phyloP scores from a whole-genome alignment of 2,329 filamentous ascomycete species.

The Monilinia aucupariae region DNA sequence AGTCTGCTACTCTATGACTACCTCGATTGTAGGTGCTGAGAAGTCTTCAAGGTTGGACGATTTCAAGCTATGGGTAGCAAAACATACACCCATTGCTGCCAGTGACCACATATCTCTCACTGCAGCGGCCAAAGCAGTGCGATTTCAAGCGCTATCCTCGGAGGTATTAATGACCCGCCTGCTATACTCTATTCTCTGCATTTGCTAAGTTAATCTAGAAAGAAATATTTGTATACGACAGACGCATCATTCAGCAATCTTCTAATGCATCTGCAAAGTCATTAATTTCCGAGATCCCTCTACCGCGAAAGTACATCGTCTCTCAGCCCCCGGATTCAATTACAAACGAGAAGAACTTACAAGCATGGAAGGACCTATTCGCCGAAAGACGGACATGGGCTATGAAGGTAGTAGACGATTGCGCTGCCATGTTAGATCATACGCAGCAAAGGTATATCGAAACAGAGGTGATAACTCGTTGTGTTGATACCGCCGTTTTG shows the following conservation, averaged over 20 bases:
- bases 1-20: conserved; percentile 34
- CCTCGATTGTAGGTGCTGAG: conserved; percentile 9
- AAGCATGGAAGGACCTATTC: conserved; percentile 86
- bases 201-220: conserved; percentile 47
- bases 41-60: conserved; percentile 63
- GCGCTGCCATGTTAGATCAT: conserved; percentile 56
- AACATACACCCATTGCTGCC: conserved; percentile 65
- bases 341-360: conserved; percentile 69
- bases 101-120: conserved; percentile 86
- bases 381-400: conserved; percentile 78
- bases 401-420: conserved; percentile 61
- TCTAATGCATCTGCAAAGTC: conserved; percentile 42
- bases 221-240: conserved; percentile 90
- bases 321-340: conserved; percentile 77
- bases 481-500: conserved; percentile 75
- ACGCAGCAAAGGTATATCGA: conserved; percentile 64
- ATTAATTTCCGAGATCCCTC: conserved; percentile 44
- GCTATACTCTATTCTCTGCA: not conserved
- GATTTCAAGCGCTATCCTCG: conserved; percentile 64
- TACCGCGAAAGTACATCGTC: conserved; percentile 50
- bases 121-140: conserved; percentile 53
- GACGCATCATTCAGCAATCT: conserved; percentile 60
- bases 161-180: conserved; percentile 53
- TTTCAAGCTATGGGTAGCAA: conserved; percentile 74
- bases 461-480: conserved; percentile 71